These are phyloP conservation scores for Xerocomus nothofagi DNA, from an alignment of 1,284 basidiomycete species.

Conservation along the genomic window DNA sequence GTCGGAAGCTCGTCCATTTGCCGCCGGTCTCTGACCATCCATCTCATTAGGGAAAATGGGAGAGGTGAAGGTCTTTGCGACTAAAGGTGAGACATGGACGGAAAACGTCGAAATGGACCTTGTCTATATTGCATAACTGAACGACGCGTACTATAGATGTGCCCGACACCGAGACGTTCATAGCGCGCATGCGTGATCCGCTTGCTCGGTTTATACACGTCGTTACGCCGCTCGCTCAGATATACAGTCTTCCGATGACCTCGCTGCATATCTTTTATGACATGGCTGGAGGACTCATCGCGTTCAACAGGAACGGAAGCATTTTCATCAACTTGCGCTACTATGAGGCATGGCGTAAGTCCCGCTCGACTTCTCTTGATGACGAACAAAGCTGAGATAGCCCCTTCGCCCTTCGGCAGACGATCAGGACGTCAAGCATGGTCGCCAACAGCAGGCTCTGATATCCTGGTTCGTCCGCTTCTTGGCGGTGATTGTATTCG, in stretches of 20 bases:
- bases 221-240: slow-evolving; percentile 52
- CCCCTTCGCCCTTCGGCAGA: slow-evolving; percentile 44
- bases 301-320: slow-evolving; percentile 90
- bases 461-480: slow-evolving; percentile 65
- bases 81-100: slow-evolving; percentile 53
- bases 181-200: slow-evolving; percentile 51
- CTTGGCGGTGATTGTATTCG: too few relatives aligned
- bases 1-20: slow-evolving; percentile 1
- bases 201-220: slow-evolving; percentile 71
- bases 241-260: slow-evolving; percentile 65
- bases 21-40: not conserved
- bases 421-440: slow-evolving; percentile 63
- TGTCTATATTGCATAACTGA: not conserved
- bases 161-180: slow-evolving; percentile 48
- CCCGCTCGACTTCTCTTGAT: too few relatives aligned
- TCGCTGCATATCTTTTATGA: slow-evolving; percentile 91
- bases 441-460: slow-evolving; percentile 65
- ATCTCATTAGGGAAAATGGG: slow-evolving; percentile 55
- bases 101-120: not conserved
- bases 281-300: slow-evolving; percentile 77
- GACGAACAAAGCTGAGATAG: not conserved
- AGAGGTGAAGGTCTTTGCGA: slow-evolving; percentile 65
- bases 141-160: slow-evolving; percentile 50
- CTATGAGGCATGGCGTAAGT: slow-evolving; percentile 86
- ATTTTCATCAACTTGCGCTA: slow-evolving; percentile 90